Evolutionary conservation across 2,329 filamentous ascomycete genomes (phyloP).

Genomic region (Septoria petroselini): DNA sequence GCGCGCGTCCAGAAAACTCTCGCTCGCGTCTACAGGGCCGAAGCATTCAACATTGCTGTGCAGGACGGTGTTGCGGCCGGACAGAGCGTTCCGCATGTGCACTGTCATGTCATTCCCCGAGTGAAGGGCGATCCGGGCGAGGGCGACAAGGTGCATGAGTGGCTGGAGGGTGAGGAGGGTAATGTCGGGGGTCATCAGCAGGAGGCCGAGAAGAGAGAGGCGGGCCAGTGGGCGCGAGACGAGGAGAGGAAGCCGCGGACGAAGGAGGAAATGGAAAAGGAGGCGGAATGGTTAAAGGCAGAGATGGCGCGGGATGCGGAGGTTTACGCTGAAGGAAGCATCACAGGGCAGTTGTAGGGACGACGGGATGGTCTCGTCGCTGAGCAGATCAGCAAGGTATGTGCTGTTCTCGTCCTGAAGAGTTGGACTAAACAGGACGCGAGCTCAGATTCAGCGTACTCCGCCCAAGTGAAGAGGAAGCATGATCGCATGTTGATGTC

Average conservation of each 20-base stretch:
- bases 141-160: constrained; percentile 74
- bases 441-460: too few species aligned
- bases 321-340: not conserved
- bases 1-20: constrained; percentile 71
- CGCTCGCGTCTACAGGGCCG: constrained; percentile 57
- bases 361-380: too few species aligned
- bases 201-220: constrained; percentile 52
- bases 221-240: constrained; percentile 62
- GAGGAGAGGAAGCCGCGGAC: constrained; percentile 62
- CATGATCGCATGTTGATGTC: too few species aligned
- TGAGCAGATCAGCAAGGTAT: too few species aligned
- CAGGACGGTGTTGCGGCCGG: constrained; percentile 89
- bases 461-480: too few species aligned
- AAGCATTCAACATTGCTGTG: constrained; percentile 88
- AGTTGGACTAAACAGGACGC: too few species aligned
- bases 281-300: constrained; percentile 65
- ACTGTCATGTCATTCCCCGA: constrained; percentile 86
- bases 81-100: constrained; percentile 90
- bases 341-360: constrained; percentile 2
- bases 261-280: constrained; percentile 72
- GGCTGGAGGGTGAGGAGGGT: constrained; percentile 79
- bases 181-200: constrained; percentile 71
- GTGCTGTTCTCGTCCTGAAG: too few species aligned
- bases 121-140: constrained; percentile 57
- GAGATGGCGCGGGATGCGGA: constrained; percentile 51